Conservation (phyloP, 2,329 filamentous ascomycete genomes). For the Aspergillus sergii region DNA sequence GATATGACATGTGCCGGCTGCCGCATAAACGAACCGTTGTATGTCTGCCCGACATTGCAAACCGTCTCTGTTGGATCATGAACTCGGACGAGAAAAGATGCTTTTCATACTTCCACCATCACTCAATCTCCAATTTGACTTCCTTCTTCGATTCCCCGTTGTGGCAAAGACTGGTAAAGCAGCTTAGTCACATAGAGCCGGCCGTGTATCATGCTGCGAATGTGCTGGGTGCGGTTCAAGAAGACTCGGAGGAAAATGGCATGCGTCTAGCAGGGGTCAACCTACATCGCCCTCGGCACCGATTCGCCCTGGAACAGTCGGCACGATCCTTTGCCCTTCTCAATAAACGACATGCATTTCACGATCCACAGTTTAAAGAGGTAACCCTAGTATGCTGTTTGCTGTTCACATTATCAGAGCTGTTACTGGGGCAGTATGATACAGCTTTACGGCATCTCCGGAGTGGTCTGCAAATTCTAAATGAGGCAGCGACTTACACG, state of each 20-base stretch:
- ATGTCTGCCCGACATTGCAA: background rate
- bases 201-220: conserved; percentile 7
- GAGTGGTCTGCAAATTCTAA: conserved; percentile 1
- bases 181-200: background rate
- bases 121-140: background rate
- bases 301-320: conserved; percentile 8
- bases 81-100: conserved; percentile 6
- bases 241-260: background rate
- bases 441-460: background rate
- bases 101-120: conserved; percentile 8
- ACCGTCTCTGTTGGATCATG: background rate
- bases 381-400: conserved; percentile 6
- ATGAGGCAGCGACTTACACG: background rate
- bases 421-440: background rate
- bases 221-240: conserved; percentile 4
- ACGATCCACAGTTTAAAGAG: background rate
- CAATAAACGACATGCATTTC: background rate
- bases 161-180: conserved; percentile 1
- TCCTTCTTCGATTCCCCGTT: background rate
- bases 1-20: conserved; percentile 3
- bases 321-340: background rate
- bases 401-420: background rate
- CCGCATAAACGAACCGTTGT: background rate
- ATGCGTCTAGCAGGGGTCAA: background rate
- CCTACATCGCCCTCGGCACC: background rate